Evolutionary conservation across 2,329 filamentous ascomycete genomes (phyloP).

Genomic region (Hymenoscyphus repandus): DNA sequence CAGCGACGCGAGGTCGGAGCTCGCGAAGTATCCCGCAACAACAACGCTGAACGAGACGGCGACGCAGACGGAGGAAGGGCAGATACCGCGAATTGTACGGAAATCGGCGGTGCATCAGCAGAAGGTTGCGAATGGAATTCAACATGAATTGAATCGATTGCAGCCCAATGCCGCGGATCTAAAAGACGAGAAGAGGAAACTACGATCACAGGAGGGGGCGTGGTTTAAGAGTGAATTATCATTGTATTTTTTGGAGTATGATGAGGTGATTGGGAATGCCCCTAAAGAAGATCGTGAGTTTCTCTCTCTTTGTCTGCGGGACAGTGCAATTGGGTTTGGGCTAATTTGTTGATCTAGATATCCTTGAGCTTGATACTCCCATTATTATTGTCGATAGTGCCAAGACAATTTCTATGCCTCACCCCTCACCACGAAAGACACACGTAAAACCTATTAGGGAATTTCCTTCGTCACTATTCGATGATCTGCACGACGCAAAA

Average conservation of each 20-base stretch:
- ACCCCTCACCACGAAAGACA: slow-evolving; percentile 14
- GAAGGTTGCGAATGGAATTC: slow-evolving; percentile 57
- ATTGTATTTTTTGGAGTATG: slow-evolving; percentile 88
- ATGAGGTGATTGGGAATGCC: slow-evolving; percentile 85
- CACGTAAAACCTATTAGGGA: slow-evolving; percentile 40
- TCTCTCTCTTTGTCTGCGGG: not conserved
- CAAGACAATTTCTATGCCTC: slow-evolving; percentile 25
- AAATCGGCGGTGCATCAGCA: slow-evolving; percentile 40
- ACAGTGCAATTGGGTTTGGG: slow-evolving; percentile 7
- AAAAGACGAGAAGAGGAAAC: slow-evolving; percentile 63
- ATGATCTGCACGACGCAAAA: slow-evolving; percentile 51
- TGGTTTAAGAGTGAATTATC: slow-evolving; percentile 88
- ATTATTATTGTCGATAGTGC: slow-evolving; percentile 62
- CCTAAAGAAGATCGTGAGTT: slow-evolving; percentile 69
- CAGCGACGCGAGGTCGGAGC: slow-evolving; percentile 20
- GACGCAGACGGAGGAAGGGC: slow-evolving; percentile 20
- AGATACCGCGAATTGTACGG: slow-evolving; percentile 26
- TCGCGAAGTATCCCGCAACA: slow-evolving; percentile 17
- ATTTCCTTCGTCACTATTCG: slow-evolving; percentile 52
- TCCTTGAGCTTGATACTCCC: slow-evolving; percentile 66
- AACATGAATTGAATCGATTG: slow-evolving; percentile 53
- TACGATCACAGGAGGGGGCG: slow-evolving; percentile 80
- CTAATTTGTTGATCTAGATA: slow-evolving; percentile 46
- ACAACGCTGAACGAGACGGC: slow-evolving; percentile 15
- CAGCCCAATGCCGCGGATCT: slow-evolving; percentile 42